These are phyloP conservation scores for Boletus vermiculosoides DNA, from an alignment of 768 basidiomycete genomes.

Conservation along the genomic window DNA sequence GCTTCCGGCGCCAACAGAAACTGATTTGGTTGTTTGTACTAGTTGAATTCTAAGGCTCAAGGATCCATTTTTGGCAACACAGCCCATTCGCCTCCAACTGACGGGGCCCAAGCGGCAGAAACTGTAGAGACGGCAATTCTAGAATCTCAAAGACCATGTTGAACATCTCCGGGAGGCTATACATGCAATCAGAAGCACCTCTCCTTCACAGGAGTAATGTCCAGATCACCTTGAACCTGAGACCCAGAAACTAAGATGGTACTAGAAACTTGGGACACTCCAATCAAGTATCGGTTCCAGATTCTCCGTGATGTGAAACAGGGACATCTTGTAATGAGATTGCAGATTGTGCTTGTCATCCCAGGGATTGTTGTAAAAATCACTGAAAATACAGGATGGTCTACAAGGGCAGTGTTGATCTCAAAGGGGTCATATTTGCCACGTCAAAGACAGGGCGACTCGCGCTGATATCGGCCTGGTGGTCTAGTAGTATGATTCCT, in stretches of 20 bases:
- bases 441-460: not conserved
- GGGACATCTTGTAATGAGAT: not conserved
- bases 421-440: not conserved
- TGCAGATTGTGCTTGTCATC: not conserved
- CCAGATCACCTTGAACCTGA: not conserved
- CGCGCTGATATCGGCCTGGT: constrained; percentile 41
- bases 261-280: not conserved
- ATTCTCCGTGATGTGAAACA: not conserved
- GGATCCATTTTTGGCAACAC: constrained; percentile 12
- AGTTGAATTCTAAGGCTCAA: constrained; percentile 27
- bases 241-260: not conserved
- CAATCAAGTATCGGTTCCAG: not conserved
- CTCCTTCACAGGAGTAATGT: not conserved
- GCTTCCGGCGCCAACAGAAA: not conserved
- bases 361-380: not conserved
- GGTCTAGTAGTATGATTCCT: constrained; percentile 69
- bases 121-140: not conserved
- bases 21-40: constrained; percentile 28
- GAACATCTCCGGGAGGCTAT: not conserved
- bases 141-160: not conserved
- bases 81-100: no score
- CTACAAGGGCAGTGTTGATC: no score
- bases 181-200: not conserved
- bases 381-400: constrained; percentile 16
- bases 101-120: not conserved